These are phyloP conservation scores for Hypoxylon crocopeplum DNA, from an alignment of 495 filamentous ascomycete genomes.

Conservation along the genomic window DNA sequence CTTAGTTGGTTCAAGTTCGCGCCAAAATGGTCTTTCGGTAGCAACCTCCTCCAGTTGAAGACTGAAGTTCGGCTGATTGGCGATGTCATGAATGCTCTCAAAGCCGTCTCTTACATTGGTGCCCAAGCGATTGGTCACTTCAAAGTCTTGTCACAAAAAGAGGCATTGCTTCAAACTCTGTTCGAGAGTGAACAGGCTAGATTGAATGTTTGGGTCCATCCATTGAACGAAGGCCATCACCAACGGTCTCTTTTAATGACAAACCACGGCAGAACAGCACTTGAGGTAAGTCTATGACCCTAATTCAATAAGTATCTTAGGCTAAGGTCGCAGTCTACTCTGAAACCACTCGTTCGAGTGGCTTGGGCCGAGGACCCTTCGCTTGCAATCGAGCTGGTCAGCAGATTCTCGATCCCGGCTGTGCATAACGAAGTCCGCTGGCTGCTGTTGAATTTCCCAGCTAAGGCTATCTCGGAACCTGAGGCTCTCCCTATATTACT, in stretches of 20 bases:
- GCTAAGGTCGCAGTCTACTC: slow-evolving; percentile 49
- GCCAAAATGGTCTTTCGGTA: slow-evolving; percentile 93
- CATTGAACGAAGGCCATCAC: slow-evolving; percentile 66
- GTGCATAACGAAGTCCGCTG: slow-evolving; percentile 77
- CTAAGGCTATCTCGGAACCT: slow-evolving; percentile 77
- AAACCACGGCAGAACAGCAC: slow-evolving; percentile 48
- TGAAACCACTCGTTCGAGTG: slow-evolving; percentile 70
- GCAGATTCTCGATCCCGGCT: slow-evolving; percentile 76
- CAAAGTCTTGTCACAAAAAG: slow-evolving; percentile 75
- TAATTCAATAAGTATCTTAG: not conserved
- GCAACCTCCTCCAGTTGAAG: slow-evolving; percentile 90
- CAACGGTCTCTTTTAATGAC: slow-evolving; percentile 35
- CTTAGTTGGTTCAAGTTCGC: slow-evolving; percentile 86
- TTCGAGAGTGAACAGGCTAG: slow-evolving; percentile 86
- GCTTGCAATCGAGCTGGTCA: slow-evolving; percentile 80
- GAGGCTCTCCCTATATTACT: slow-evolving; percentile 84
- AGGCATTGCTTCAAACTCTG: slow-evolving; percentile 77
- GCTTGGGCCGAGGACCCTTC: slow-evolving; percentile 87
- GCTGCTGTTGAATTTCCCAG: slow-evolving; percentile 80
- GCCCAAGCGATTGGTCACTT: slow-evolving; percentile 58
- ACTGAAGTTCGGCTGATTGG: slow-evolving; percentile 83
- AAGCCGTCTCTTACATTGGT: slow-evolving; percentile 61
- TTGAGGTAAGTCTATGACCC: slow-evolving; percentile 53
- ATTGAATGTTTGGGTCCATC: slow-evolving; percentile 88
- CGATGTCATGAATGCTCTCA: slow-evolving; percentile 74